Evolutionary conservation across 495 filamentous ascomycete species (phyloP).

Genomic region (Aspergillus bertholletiae): DNA sequence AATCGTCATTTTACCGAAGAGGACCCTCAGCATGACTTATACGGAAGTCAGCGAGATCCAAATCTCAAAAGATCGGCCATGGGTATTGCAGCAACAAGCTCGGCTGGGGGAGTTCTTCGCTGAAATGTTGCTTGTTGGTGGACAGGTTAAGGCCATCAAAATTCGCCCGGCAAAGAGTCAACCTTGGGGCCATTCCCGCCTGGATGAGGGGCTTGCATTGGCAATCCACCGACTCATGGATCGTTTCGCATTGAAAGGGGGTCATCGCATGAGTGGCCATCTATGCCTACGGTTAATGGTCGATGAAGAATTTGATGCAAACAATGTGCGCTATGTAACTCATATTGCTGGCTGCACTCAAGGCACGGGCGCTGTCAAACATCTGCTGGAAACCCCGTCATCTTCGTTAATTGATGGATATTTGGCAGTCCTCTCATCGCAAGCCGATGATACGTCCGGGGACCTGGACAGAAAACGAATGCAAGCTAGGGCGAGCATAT

Average conservation of each 20-base stretch:
- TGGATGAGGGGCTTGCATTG: constrained; percentile 48
- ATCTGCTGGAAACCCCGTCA: constrained; percentile 23
- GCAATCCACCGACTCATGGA: constrained; percentile 60
- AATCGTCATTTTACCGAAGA: constrained; percentile 54
- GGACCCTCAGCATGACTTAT: constrained; percentile 50
- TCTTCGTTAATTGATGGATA: constrained; percentile 30
- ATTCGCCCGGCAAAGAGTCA: constrained; percentile 45
- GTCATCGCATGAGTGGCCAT: constrained; percentile 60
- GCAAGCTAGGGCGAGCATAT: not conserved
- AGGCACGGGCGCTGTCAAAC: constrained; percentile 26
- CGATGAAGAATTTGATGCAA: constrained; percentile 38
- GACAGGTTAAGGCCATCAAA: constrained; percentile 59
- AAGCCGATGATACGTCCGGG: not conserved
- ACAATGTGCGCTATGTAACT: constrained; percentile 37
- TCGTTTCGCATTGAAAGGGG: constrained; percentile 46
- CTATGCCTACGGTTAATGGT: constrained; percentile 65
- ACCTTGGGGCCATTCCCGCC: constrained; percentile 53
- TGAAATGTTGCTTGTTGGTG: constrained; percentile 59
- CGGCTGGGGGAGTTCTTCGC: constrained; percentile 64
- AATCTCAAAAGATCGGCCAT: constrained; percentile 55
- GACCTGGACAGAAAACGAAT: not conserved
- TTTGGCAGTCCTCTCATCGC: constrained; percentile 28
- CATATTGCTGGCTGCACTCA: constrained; percentile 37
- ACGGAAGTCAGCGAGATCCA: constrained; percentile 49
- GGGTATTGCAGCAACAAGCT: constrained; percentile 67